Evolutionary conservation across 1,284 basidiomycete genomes (phyloP).

Genomic region (Ceratobasidium sp.): DNA sequence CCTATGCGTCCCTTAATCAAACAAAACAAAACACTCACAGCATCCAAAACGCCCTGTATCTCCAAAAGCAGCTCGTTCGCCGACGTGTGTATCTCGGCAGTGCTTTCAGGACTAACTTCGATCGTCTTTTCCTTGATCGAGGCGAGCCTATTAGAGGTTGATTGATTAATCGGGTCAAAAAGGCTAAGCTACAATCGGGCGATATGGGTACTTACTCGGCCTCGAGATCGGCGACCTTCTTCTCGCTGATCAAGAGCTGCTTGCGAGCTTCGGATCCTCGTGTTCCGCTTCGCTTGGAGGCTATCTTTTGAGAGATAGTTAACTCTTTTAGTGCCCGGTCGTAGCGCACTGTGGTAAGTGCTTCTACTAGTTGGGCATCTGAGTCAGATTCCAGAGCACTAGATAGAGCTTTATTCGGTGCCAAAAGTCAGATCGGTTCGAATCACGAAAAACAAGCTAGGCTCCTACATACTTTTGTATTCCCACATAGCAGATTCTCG

Average conservation of each 20-base stretch:
- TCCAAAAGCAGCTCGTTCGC: constrained; percentile 55
- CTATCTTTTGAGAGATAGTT: constrained; percentile 64
- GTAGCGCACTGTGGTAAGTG: constrained; percentile 49
- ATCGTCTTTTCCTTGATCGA: constrained; percentile 3
- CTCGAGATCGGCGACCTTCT: constrained; percentile 53
- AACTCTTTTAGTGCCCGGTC: constrained; percentile 55
- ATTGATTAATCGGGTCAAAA: not conserved
- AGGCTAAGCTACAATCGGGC: too few relatives aligned
- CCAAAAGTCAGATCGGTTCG: not conserved
- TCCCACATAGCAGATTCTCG: constrained; percentile 50
- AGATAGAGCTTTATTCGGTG: constrained; percentile 48
- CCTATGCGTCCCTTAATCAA: not conserved
- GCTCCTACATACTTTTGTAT: constrained; percentile 49
- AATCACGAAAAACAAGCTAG: not conserved
- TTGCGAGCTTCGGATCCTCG: constrained; percentile 69
- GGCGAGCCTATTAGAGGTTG: not conserved
- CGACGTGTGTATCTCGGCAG: constrained; percentile 48
- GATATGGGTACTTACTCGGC: constrained; percentile 48
- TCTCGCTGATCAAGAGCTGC: constrained; percentile 64
- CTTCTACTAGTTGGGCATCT: constrained; percentile 47
- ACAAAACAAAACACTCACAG: constrained; percentile 48
- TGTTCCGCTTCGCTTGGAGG: constrained; percentile 67
- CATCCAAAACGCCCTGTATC: constrained; percentile 56
- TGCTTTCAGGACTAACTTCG: constrained; percentile 46
- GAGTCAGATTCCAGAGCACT: constrained; percentile 51